phyloP scores from a whole-genome alignment of 2,329 filamentous ascomycete genomes.

The Curvularia spicifera region DNA sequence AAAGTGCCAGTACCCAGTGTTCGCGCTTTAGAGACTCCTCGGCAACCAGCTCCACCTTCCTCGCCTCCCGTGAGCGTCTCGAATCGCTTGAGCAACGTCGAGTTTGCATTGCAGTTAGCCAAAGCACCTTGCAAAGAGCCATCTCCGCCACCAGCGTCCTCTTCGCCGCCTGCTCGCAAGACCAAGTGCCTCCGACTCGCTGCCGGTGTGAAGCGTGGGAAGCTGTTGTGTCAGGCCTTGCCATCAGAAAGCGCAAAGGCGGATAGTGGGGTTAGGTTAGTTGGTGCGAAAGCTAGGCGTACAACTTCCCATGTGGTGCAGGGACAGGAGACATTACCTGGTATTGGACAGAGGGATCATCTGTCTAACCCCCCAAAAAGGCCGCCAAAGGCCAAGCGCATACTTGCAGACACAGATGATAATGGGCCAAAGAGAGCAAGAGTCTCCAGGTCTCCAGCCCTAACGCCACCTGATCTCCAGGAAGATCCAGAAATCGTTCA shows the following conservation, averaged over 20 bases:
- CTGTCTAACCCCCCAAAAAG: neutral
- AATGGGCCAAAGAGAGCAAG: slow-evolving; percentile 11
- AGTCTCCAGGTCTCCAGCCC: slow-evolving; percentile 8
- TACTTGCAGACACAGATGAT: neutral
- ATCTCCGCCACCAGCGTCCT: slow-evolving; percentile 15
- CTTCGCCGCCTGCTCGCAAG: slow-evolving; percentile 33
- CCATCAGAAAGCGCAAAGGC: slow-evolving; percentile 19
- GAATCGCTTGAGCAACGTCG: slow-evolving; percentile 47
- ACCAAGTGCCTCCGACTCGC: slow-evolving; percentile 50
- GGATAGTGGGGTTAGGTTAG: slow-evolving; percentile 10
- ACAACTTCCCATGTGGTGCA: slow-evolving; percentile 1
- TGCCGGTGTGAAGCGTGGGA: slow-evolving; percentile 50
- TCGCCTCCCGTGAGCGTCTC: slow-evolving; percentile 49
- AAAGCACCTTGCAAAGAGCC: slow-evolving; percentile 16
- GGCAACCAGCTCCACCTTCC: slow-evolving; percentile 33
- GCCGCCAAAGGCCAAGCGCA: slow-evolving; percentile 16
- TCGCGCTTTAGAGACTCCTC: slow-evolving; percentile 34
- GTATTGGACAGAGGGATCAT: slow-evolving; percentile 1
- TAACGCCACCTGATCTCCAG: slow-evolving; percentile 19
- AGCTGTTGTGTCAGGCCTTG: slow-evolving; percentile 52
- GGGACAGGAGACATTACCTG: slow-evolving; percentile 15
- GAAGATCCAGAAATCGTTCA: slow-evolving; percentile 38
- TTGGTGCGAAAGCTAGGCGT: slow-evolving; percentile 3
- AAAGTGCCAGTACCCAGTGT: slow-evolving; percentile 36
- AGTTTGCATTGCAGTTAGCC: slow-evolving; percentile 29